These are phyloP conservation scores for Russula earlei DNA, from an alignment of 768 basidiomycete species.

Conservation along the genomic window DNA sequence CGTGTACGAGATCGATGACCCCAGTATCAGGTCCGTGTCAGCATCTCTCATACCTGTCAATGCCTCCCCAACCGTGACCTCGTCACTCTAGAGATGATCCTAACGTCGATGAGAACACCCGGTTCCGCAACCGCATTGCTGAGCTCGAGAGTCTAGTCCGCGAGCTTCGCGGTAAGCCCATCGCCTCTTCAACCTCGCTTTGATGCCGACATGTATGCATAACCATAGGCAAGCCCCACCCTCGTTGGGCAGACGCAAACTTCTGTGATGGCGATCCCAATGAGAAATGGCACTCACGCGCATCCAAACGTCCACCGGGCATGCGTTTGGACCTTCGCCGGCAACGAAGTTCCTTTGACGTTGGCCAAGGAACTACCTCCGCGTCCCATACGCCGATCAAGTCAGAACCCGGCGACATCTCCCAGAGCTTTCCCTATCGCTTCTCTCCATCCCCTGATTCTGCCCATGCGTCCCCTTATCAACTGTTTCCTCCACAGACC, in stretches of 20 bases:
- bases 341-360: conserved; percentile 21
- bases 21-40: conserved; percentile 55
- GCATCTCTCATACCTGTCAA: background rate
- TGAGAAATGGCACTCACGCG: conserved; percentile 82
- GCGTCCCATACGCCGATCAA: conserved; percentile 48
- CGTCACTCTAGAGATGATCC: conserved; percentile 62
- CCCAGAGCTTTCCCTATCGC: conserved; percentile 21
- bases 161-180: conserved; percentile 61
- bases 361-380: conserved; percentile 18
- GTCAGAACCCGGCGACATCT: conserved; percentile 18
- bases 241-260: conserved; percentile 73
- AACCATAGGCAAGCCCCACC: conserved; percentile 71
- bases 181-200: background rate
- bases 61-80: background rate
- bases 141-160: conserved; percentile 89
- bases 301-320: conserved; percentile 47
- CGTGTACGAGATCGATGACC: conserved; percentile 91
- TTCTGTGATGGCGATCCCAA: conserved; percentile 74
- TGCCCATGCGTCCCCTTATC: conserved; percentile 19
- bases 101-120: conserved; percentile 76
- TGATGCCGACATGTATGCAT: background rate
- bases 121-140: conserved; percentile 78
- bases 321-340: conserved; percentile 23
- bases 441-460: conserved; percentile 22
- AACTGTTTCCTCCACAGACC: conserved; percentile 16